A percentile compares a stretch with the other conserved stretches of the same genome.
Evolutionary conservation across 2,329 filamentous ascomycete genomes (phyloP).

Genomic region (Penicillium capsulatum): DNA sequence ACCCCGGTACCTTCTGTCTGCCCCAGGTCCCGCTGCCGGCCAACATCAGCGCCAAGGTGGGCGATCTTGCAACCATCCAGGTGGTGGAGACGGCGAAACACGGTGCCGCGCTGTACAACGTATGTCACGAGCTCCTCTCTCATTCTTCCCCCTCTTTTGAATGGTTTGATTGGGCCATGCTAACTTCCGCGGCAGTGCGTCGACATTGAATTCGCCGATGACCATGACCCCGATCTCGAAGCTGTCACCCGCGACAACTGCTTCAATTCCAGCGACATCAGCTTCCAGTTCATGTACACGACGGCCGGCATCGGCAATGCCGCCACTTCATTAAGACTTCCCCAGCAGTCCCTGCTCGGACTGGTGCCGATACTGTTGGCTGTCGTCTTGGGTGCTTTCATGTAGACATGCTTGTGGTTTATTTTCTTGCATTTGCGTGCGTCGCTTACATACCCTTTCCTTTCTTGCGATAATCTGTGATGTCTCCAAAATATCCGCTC

Average conservation of each 20-base stretch:
- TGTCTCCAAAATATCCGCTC: slow-evolving; percentile 10
- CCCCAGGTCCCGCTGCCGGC: slow-evolving; percentile 81
- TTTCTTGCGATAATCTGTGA: slow-evolving; percentile 11
- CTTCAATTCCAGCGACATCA: slow-evolving; percentile 76
- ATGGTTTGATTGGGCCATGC: too few relatives aligned
- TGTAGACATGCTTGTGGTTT: slow-evolving; percentile 13
- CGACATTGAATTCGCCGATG: slow-evolving; percentile 86
- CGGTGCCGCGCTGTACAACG: slow-evolving; percentile 76
- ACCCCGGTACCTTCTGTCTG: slow-evolving; percentile 81
- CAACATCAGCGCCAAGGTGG: slow-evolving; percentile 65
- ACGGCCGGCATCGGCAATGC: slow-evolving; percentile 27
- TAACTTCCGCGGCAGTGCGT: too few relatives aligned
- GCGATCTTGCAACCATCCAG: slow-evolving; percentile 90
- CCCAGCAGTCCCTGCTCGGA: slow-evolving; percentile 15
- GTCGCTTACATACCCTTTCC: slow-evolving; percentile 18
- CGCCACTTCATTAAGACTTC: slow-evolving; percentile 16
- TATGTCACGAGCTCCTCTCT: slow-evolving; percentile 45
- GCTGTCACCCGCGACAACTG: slow-evolving; percentile 79
- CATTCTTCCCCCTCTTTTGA: background rate
- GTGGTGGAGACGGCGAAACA: slow-evolving; percentile 78
- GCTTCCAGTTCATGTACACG: slow-evolving; percentile 69
- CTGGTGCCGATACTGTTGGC: slow-evolving; percentile 28
- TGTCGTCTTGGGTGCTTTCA: slow-evolving; percentile 15
- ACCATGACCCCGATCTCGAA: slow-evolving; percentile 60
- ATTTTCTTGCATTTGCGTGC: slow-evolving; percentile 18